These are phyloP conservation scores for Phytophthora melonis DNA, from an alignment of 352 stramenopile genomes.

Conservation along the genomic window DNA sequence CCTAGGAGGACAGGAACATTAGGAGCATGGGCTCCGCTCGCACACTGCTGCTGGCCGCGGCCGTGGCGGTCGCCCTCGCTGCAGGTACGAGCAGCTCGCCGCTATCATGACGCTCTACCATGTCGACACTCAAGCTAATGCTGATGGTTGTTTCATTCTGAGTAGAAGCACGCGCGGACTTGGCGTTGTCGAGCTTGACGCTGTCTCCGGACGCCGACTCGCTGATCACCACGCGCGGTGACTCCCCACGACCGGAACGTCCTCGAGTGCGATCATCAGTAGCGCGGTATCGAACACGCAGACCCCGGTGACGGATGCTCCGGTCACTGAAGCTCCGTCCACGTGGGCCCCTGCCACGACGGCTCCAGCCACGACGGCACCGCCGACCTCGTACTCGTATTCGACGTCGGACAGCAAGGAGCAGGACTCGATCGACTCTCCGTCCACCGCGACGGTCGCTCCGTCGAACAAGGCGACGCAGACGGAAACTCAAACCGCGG, in stretches of 20 bases:
- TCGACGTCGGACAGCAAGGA: slow-evolving; percentile 13
- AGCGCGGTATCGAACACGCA: slow-evolving; percentile 19
- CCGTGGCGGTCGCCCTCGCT: slow-evolving; percentile 25
- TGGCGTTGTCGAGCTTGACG: slow-evolving; percentile 20
- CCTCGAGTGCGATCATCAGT: slow-evolving; percentile 9
- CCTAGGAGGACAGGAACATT: slow-evolving; percentile 5
- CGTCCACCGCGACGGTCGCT: slow-evolving; percentile 22
- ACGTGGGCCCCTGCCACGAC: slow-evolving; percentile 1
- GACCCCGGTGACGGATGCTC: slow-evolving; percentile 6
- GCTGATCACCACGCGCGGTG: slow-evolving; percentile 28
- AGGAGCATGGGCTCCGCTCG: slow-evolving; percentile 33
- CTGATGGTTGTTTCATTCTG: not conserved
- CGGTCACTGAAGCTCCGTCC: slow-evolving; percentile 11
- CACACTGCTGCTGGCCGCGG: slow-evolving; percentile 29
- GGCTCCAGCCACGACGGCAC: not conserved
- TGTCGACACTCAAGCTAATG: not conserved
- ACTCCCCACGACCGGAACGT: not conserved
- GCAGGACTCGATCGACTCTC: slow-evolving; percentile 14
- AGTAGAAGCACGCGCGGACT: slow-evolving; percentile 27
- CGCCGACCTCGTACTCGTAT: slow-evolving; percentile 1
- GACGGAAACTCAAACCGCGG: slow-evolving; percentile 5
- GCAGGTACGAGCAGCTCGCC: slow-evolving; percentile 14
- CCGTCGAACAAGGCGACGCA: slow-evolving; percentile 10
- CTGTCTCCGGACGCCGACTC: slow-evolving; percentile 24
- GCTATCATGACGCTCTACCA: not conserved